Evolutionary conservation across 2,329 filamentous ascomycete genomes (phyloP).

Genomic region (Tothia fuscella): DNA sequence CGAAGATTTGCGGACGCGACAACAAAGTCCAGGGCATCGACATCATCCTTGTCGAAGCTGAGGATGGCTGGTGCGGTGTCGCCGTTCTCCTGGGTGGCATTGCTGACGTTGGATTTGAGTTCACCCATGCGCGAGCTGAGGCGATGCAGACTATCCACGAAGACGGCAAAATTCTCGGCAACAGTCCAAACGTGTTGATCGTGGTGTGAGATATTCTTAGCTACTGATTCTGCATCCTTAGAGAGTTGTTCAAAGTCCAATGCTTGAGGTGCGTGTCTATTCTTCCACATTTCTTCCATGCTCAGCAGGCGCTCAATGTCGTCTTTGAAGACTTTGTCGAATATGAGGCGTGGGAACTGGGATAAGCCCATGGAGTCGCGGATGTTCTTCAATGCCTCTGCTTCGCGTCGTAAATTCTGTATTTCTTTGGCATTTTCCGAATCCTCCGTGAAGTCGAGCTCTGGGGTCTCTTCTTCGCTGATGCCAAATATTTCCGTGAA

Average conservation of each 20-base stretch:
- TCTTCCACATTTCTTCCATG: conserved; percentile 97
- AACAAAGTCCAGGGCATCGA: conserved; percentile 90
- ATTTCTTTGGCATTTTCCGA: conserved; percentile 81
- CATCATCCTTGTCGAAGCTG: conserved; percentile 92
- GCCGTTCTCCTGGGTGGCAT: conserved; percentile 22
- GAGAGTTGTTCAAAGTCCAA: conserved; percentile 54
- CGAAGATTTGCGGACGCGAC: conserved; percentile 81
- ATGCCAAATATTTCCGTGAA: conserved; percentile 88
- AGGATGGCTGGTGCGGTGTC: conserved; percentile 46
- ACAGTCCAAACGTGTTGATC: conserved; percentile 73
- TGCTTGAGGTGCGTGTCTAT: conserved; percentile 58
- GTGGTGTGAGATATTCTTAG: conserved; percentile 45
- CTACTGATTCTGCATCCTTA: conserved; percentile 13
- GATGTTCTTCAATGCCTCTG: conserved; percentile 72
- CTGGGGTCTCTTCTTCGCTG: conserved; percentile 72
- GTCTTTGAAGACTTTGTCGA: conserved; percentile 82
- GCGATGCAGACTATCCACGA: conserved; percentile 69
- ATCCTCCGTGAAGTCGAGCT: conserved; percentile 69
- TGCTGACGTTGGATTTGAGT: conserved; percentile 37
- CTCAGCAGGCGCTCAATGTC: conserved; percentile 73
- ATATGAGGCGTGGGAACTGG: conserved; percentile 67
- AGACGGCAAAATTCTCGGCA: conserved; percentile 73
- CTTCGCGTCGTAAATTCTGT: conserved; percentile 72
- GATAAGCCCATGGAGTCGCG: conserved; percentile 66
- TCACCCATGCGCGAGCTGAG: conserved; percentile 62